Conservation (phyloP, 345 rosid genomes). For the Dimocarpus longan region DNA sequence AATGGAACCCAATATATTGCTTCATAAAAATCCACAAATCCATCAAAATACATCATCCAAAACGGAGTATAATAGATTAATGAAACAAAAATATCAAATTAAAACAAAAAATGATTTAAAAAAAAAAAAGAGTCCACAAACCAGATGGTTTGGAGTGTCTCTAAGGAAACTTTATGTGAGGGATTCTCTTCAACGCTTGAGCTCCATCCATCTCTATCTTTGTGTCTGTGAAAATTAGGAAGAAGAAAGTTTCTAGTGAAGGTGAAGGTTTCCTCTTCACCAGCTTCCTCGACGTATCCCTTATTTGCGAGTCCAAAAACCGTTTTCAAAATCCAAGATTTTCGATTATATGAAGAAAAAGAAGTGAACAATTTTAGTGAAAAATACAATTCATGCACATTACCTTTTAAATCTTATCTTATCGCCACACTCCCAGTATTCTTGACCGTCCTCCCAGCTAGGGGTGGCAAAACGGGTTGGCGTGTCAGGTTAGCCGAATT, state of each 20-base stretch:
- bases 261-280: conserved; percentile 18
- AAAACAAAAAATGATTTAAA: not conserved
- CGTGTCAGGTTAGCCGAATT: no score
- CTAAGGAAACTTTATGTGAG: conserved; percentile 84
- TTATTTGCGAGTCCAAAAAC: no score
- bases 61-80: not conserved
- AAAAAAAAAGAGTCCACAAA: conserved; percentile 15
- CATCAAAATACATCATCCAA: not conserved
- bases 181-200: conserved; percentile 79
- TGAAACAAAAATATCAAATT: not conserved
- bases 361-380: no score
- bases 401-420: no score
- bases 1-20: not conserved
- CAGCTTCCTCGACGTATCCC: no score
- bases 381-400: no score
- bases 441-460: no score
- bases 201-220: conserved; percentile 54
- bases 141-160: conserved; percentile 58
- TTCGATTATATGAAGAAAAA: no score
- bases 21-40: not conserved
- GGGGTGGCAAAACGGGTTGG: no score
- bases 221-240: conserved; percentile 5
- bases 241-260: not conserved
- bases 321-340: no score
- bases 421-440: no score